Percentiles rank a stretch among this genome's conserved stretches.
phyloP scores from a whole-genome alignment of 2,329 filamentous ascomycete genomes.

The Hypoxylon rubiginosum region DNA sequence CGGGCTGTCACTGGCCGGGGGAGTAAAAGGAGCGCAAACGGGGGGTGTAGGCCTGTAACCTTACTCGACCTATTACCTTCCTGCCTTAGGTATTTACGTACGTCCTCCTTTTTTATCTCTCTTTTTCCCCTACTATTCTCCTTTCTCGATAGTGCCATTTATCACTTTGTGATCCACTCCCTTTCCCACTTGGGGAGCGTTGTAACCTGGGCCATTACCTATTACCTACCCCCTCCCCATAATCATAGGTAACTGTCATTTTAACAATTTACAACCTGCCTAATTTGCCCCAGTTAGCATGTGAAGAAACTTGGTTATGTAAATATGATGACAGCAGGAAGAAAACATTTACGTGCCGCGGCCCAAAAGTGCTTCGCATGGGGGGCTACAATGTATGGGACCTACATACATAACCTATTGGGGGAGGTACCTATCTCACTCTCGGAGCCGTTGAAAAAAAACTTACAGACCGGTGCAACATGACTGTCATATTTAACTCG shows the following conservation, averaged over 20 bases:
- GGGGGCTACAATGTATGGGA: background rate
- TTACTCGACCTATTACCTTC: background rate
- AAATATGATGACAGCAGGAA: background rate
- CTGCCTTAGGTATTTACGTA: slow-evolving; percentile 4
- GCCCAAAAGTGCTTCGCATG: background rate
- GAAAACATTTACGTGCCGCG: background rate
- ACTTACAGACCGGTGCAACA: slow-evolving; percentile 26
- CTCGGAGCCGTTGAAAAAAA: slow-evolving; percentile 13
- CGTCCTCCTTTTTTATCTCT: background rate
- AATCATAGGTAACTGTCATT: background rate
- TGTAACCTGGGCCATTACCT: too few species aligned
- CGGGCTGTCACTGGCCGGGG: slow-evolving; percentile 20
- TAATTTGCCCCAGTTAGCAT: background rate
- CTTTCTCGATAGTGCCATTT: background rate
- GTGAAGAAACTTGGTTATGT: background rate
- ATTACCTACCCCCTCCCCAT: too few species aligned
- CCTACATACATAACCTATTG: background rate
- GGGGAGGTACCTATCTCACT: background rate
- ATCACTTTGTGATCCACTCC: background rate
- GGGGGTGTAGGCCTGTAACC: background rate
- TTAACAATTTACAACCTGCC: background rate
- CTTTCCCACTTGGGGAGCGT: background rate
- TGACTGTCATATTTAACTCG: slow-evolving; percentile 21
- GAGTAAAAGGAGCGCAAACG: slow-evolving; percentile 27
- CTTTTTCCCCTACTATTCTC: background rate